Evolutionary conservation across 2,329 filamentous ascomycete genomes (phyloP).

Genomic region (Cladophialophora chaetospira): DNA sequence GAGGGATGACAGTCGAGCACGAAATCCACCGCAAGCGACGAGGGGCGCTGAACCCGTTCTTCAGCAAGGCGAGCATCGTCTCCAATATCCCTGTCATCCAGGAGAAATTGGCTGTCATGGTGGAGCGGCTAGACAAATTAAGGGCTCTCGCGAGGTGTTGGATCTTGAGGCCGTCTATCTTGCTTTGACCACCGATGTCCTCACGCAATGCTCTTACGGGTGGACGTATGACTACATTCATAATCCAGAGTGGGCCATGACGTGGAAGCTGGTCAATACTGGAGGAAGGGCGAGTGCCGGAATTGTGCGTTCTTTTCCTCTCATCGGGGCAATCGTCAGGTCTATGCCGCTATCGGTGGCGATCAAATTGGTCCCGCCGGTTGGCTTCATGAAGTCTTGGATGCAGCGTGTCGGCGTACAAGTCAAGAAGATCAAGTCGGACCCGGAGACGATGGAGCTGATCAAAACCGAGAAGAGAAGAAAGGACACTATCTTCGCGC

Average conservation of each 20-base stretch:
- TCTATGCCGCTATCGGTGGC: conserved; percentile 23
- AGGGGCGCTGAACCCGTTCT: conserved; percentile 46
- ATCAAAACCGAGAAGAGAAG: conserved; percentile 24
- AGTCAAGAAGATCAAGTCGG: conserved; percentile 26
- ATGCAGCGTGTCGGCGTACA: conserved; percentile 27
- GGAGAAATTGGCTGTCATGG: conserved; percentile 31
- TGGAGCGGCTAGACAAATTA: conserved; percentile 21
- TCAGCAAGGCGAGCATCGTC: conserved; percentile 44
- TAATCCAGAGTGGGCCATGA: conserved; percentile 33
- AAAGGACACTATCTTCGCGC: conserved; percentile 31
- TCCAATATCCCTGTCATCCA: conserved; percentile 43
- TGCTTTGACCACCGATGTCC: conserved; percentile 40
- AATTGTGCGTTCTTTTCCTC: conserved; percentile 30
- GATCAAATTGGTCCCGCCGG: conserved; percentile 17
- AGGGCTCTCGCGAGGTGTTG: conserved; percentile 17
- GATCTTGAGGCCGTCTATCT: conserved; percentile 26
- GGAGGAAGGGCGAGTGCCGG: conserved; percentile 24
- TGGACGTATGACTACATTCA: conserved; percentile 39
- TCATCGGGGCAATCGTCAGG: conserved; percentile 30
- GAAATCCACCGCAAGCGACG: conserved; percentile 47
- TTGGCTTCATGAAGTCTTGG: conserved; percentile 27
- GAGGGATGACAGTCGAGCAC: conserved; percentile 40
- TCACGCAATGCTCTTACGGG: conserved; percentile 42
- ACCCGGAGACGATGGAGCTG: conserved; percentile 23
- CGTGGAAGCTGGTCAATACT: conserved; percentile 29